phyloP scores from a whole-genome alignment of 2,329 filamentous ascomycete genomes.

The Venturia oleaginea region DNA sequence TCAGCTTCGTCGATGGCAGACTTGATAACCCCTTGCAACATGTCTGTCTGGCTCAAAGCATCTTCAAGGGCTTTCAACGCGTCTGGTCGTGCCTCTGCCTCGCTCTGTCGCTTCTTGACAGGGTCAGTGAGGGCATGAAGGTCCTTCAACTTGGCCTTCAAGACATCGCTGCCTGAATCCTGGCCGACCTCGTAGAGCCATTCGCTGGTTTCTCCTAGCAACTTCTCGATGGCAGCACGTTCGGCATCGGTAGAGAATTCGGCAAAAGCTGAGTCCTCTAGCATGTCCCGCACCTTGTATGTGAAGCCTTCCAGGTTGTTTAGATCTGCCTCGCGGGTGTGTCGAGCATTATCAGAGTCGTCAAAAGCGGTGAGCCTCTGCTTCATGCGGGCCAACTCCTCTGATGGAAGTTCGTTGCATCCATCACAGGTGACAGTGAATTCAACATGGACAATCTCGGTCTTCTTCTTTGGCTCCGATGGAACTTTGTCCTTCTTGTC shows the following conservation, averaged over 20 bases:
- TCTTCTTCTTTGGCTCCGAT: slow-evolving; percentile 39
- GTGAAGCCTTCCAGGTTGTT: slow-evolving; percentile 93
- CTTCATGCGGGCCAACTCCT: slow-evolving; percentile 51
- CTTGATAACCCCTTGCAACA: slow-evolving; percentile 64
- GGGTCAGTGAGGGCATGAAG: slow-evolving; percentile 72
- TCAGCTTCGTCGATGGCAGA: slow-evolving; percentile 45
- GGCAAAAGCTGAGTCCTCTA: slow-evolving; percentile 68
- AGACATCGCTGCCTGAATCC: slow-evolving; percentile 63
- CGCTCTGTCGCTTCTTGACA: slow-evolving; percentile 64
- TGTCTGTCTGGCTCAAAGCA: slow-evolving; percentile 59
- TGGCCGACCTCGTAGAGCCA: slow-evolving; percentile 86
- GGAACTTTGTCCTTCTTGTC: slow-evolving; percentile 31
- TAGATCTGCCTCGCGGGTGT: slow-evolving; percentile 72
- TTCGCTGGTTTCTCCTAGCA: slow-evolving; percentile 62
- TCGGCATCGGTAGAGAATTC: slow-evolving; percentile 42
- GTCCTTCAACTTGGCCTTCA: slow-evolving; percentile 67
- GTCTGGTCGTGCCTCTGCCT: slow-evolving; percentile 61
- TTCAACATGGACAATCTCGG: slow-evolving; percentile 43
- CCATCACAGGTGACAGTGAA: slow-evolving; percentile 37
- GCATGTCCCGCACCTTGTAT: slow-evolving; percentile 75
- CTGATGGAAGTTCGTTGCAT: slow-evolving; percentile 49
- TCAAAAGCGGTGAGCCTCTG: slow-evolving; percentile 72
- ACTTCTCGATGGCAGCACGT: slow-evolving; percentile 56
- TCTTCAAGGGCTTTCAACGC: slow-evolving; percentile 62
- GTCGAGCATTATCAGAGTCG: slow-evolving; percentile 68